Percentiles rank a stretch among this genome's conserved stretches.
Evolutionary conservation across 73 alveolate species (phyloP).

Genomic region (Paramecium tetraurelia): DNA sequence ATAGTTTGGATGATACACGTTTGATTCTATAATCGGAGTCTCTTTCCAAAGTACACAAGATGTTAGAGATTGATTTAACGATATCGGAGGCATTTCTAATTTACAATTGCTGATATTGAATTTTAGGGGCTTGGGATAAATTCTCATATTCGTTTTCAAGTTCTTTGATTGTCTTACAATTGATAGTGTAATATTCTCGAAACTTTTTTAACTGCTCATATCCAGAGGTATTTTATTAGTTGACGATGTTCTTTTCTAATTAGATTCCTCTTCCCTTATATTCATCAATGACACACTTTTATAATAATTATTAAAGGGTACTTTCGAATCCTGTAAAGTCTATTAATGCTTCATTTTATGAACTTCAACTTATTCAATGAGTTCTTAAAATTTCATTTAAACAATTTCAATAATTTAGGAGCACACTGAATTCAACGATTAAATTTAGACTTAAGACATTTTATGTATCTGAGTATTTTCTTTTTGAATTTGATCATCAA

Average conservation of each 20-base stretch:
- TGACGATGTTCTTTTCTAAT: background rate
- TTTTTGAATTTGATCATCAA: background rate
- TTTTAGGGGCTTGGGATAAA: background rate
- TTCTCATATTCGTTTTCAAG: constrained; percentile 29
- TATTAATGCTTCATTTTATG: background rate
- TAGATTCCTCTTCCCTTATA: background rate
- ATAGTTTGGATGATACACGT: background rate
- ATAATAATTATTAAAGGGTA: background rate
- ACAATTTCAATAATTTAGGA: background rate
- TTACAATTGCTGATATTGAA: background rate
- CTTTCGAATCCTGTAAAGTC: background rate
- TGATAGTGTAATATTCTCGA: constrained; percentile 5
- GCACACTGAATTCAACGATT: background rate
- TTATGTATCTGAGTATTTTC: background rate
- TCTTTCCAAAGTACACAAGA: background rate
- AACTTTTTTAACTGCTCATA: background rate
- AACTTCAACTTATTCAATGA: background rate
- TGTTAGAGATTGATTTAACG: background rate
- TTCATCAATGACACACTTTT: background rate
- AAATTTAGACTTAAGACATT: background rate
- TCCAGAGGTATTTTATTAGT: background rate
- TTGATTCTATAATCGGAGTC: constrained; percentile 23
- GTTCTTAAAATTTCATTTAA: background rate
- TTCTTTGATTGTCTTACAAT: constrained; percentile 6
- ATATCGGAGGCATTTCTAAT: background rate